Evolutionary conservation across 1,139 yeast genomes (phyloP).

Genomic region (Suhomyces yuchorum): DNA sequence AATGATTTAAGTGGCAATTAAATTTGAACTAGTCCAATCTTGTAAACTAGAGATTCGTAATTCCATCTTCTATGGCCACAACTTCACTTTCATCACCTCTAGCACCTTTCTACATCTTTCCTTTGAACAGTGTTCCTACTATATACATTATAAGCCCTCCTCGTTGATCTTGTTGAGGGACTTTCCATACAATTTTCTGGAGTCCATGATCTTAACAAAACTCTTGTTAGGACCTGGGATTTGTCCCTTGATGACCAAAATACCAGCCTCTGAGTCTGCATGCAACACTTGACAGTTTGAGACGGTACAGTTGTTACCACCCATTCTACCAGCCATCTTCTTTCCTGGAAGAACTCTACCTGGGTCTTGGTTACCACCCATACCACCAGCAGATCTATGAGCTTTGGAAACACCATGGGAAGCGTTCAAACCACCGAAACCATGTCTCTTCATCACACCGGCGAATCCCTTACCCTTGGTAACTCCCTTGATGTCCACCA

Average conservation of each 20-base stretch:
- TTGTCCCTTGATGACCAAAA: conserved; percentile 82
- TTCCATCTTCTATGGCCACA: too few species aligned
- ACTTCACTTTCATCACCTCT: too few species aligned
- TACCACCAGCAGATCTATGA: conserved; percentile 97
- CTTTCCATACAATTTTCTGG: conserved; percentile 51
- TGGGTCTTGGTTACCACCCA: conserved; percentile 93
- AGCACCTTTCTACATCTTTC: background rate
- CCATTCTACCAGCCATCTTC: conserved; percentile 99
- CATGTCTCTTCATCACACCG: conserved; percentile 97
- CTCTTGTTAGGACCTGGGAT: conserved; percentile 88
- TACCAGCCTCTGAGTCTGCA: conserved; percentile 78
- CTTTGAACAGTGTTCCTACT: conserved; percentile 6
- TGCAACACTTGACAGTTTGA: conserved; percentile 78
- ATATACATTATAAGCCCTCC: conserved; percentile 6
- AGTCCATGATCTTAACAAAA: conserved; percentile 76
- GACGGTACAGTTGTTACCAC: conserved; percentile 70
- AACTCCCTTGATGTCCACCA: conserved; percentile 74
- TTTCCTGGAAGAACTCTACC: conserved; percentile 96
- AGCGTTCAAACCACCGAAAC: conserved; percentile 88
- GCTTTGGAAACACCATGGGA: conserved; percentile 95
- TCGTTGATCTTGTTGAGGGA: conserved; percentile 21
- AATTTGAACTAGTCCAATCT: too few species aligned
- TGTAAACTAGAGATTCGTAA: too few species aligned
- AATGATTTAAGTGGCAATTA: too few species aligned
- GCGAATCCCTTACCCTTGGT: conserved; percentile 97